Conservation (phyloP, 2,329 filamentous ascomycete species). For the Thyridium curvatum region DNA sequence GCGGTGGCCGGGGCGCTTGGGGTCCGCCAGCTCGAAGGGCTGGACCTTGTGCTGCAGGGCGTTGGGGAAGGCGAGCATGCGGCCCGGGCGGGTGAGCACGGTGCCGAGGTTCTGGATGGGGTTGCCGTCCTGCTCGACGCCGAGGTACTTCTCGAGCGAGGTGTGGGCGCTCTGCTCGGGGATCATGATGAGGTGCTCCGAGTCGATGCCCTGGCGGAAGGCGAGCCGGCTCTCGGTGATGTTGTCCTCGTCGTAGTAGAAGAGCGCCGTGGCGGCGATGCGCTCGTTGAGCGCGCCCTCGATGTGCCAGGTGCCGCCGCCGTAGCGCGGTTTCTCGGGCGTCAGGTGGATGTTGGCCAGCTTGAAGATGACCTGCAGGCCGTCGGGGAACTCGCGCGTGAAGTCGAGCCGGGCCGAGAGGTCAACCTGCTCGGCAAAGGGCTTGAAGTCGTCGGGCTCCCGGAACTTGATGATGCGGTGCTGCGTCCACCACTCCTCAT, state of each 20-base stretch:
- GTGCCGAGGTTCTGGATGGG: slow-evolving; percentile 33
- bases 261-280: slow-evolving; percentile 49
- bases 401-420: slow-evolving; percentile 2
- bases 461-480: slow-evolving; percentile 5
- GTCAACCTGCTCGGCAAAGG: slow-evolving; percentile 1
- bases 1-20: slow-evolving; percentile 43
- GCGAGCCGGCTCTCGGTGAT: slow-evolving; percentile 33
- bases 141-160: slow-evolving; percentile 11
- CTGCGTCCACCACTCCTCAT: slow-evolving; percentile 2
- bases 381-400: not conserved
- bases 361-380: not conserved
- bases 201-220: slow-evolving; percentile 25
- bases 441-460: slow-evolving; percentile 5
- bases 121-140: slow-evolving; percentile 11
- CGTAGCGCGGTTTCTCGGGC: not conserved
- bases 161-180: slow-evolving; percentile 6
- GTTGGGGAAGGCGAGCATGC: slow-evolving; percentile 38
- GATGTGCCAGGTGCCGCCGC: slow-evolving; percentile 7
- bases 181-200: slow-evolving; percentile 10
- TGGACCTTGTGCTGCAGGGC: slow-evolving; percentile 41
- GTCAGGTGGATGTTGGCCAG: not conserved
- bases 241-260: slow-evolving; percentile 47
- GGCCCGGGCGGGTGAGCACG: slow-evolving; percentile 30
- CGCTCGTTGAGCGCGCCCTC: slow-evolving; percentile 44
- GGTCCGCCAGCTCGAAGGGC: slow-evolving; percentile 42